Evolutionary conservation across 1,139 yeast genomes (phyloP), one percentile per base, ranked within the genome.

Genomic region (Candida sp.): DNA sequence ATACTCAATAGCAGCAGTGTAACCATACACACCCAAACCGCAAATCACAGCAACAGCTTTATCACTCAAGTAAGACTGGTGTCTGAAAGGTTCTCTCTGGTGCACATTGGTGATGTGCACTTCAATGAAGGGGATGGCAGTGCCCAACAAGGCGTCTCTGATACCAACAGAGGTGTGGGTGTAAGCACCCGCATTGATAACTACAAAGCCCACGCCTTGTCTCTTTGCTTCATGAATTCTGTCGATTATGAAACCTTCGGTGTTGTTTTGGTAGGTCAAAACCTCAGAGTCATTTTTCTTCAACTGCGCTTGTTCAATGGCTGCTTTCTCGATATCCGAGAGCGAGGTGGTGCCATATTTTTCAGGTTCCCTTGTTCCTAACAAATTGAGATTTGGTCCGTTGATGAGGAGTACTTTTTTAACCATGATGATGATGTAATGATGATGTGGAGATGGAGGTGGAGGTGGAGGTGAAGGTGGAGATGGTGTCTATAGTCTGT

Each of bases 161-260:
- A 78, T 69, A 1, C 79, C 83, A 22, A 78, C 76, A 0, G 81
- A 76, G 0, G 83, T 78, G 54, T 78, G 83, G 1, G 83, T 78
- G 57, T 76, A 78, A 6, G 83, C 83, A 45, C 83, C 83, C 8
- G 83, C 83, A 58, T 78, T 78, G 49, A 78, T 77, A 33, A 78
- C 70, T 47, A 78, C 65, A 46, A 73, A 74, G 2, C 69, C 75
- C 27, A 73, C 72, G 3, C 75, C 74, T 47, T 77, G 74, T 17
- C 56, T 56, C 57, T 68, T 72, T 5, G 83, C 81, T 55, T 73
- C 68, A 54, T 77, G 83, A 43, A 78, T 77, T 45, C 80, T 62
- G 56, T 78, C 82, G 42, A 78, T 69, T 32, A 78, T 65, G 43
- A 68, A 69, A n/a, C 83, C 82, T 62, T 78, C 83, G n/a, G 76